phyloP scores from a whole-genome alignment of 345 rosid genomes.

The Populus deltoides region DNA sequence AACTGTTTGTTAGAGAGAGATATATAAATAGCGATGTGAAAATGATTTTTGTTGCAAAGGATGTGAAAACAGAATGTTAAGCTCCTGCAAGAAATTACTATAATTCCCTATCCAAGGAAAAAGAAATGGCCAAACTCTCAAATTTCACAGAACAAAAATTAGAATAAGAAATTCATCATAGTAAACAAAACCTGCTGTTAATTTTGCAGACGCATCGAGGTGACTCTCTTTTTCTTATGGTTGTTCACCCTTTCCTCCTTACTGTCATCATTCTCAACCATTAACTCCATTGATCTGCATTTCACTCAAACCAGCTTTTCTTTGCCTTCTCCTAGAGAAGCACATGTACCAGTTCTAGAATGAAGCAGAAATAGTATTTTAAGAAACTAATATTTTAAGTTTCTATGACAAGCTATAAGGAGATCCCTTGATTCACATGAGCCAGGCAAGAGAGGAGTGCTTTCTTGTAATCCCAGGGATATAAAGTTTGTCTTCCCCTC shows the following conservation, averaged over 20 bases:
- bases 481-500: no score
- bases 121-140: background rate
- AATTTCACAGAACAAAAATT: background rate
- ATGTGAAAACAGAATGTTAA: constrained; percentile 31
- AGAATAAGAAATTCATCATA: background rate
- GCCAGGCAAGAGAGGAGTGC: constrained; percentile 34
- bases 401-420: background rate
- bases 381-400: background rate
- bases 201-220: constrained; percentile 13
- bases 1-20: no score
- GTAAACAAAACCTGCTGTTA: constrained; percentile 56
- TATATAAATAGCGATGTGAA: no score
- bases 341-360: constrained; percentile 1
- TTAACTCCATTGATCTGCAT: constrained; percentile 69
- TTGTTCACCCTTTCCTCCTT: constrained; percentile 75
- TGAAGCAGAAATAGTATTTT: background rate
- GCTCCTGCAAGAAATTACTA: constrained; percentile 53
- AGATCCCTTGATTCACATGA: background rate
- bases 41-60: no score
- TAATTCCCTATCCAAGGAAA: background rate
- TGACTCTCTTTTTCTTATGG: no score
- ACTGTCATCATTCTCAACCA: constrained; percentile 67
- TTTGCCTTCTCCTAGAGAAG: constrained; percentile 66
- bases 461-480: constrained; percentile 42
- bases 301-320: constrained; percentile 77